These are phyloP conservation scores for Coemansia sp. DNA, from an alignment of 192 early-diverging fungal species.

Conservation along the genomic window DNA sequence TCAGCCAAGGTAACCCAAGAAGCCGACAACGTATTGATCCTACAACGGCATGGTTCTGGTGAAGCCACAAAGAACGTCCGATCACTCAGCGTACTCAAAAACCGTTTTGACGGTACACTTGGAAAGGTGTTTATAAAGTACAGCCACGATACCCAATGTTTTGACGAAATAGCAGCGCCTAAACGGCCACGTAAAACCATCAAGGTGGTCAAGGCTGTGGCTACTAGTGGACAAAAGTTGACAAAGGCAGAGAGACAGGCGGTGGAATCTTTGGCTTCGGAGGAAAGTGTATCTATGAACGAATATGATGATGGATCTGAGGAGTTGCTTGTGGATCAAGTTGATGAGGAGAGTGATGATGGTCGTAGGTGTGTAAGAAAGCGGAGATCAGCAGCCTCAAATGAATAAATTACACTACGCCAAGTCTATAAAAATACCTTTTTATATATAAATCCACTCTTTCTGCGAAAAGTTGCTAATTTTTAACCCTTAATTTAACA, in stretches of 20 bases:
- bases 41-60: slow-evolving; percentile 53
- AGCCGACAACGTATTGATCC: slow-evolving; percentile 69
- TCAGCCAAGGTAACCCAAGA: slow-evolving; percentile 74
- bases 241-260: slow-evolving; percentile 32
- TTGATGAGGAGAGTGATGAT: no score
- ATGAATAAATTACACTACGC: no score
- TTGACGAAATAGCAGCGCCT: slow-evolving; percentile 41
- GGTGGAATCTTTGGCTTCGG: slow-evolving; percentile 14
- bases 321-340: no score
- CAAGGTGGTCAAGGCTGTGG: slow-evolving; percentile 23
- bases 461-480: no score
- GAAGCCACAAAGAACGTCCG: slow-evolving; percentile 39
- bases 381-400: background rate
- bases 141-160: slow-evolving; percentile 24
- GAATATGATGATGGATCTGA: background rate
- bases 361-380: no score
- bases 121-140: slow-evolving; percentile 55
- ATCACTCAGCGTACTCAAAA: slow-evolving; percentile 63
- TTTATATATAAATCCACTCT: no score
- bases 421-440: no score
- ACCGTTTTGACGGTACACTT: slow-evolving; percentile 67
- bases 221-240: slow-evolving; percentile 8
- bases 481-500: no score
- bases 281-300: background rate
- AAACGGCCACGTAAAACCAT: slow-evolving; percentile 33